Conservation (phyloP, 805 yeast genomes). For the Spencermartinsiella europaea region DNA sequence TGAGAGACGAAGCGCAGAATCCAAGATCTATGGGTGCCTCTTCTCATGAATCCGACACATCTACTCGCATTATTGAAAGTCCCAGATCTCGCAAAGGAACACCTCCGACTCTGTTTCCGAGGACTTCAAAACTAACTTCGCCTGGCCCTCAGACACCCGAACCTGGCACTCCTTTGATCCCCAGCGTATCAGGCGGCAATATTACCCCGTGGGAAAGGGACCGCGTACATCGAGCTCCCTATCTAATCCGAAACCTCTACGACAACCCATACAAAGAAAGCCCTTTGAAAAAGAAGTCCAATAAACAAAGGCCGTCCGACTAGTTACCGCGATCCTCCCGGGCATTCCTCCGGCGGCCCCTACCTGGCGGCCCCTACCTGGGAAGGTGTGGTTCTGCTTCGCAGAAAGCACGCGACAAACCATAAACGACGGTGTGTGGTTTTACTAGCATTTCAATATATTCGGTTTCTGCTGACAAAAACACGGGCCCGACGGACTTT, state of each 20-base stretch:
- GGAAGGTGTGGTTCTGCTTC: too few relatives aligned
- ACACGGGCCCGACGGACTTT: too few relatives aligned
- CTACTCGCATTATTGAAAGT: neutral
- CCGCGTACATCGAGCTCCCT: conserved; percentile 9
- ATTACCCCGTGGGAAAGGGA: conserved; percentile 33
- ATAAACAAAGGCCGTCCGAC: too few relatives aligned
- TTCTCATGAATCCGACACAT: neutral
- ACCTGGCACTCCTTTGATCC: neutral
- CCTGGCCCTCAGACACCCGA: neutral
- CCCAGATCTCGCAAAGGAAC: neutral
- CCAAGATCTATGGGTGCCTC: neutral
- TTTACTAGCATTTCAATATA: too few relatives aligned
- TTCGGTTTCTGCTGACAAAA: too few relatives aligned
- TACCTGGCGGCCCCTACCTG: too few relatives aligned
- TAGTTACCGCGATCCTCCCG: too few relatives aligned
- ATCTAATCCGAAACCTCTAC: conserved; percentile 6
- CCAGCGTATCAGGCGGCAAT: neutral
- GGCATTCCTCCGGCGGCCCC: too few relatives aligned
- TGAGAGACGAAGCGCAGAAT: conserved; percentile 47
- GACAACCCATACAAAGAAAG: neutral
- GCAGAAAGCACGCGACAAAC: too few relatives aligned
- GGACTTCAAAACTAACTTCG: neutral
- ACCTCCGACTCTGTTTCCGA: conserved; percentile 1
- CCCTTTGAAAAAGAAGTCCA: neutral
- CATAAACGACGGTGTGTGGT: too few relatives aligned